phyloP scores from a whole-genome alignment of 306 rosid genomes.

The Prunus padus region DNA sequence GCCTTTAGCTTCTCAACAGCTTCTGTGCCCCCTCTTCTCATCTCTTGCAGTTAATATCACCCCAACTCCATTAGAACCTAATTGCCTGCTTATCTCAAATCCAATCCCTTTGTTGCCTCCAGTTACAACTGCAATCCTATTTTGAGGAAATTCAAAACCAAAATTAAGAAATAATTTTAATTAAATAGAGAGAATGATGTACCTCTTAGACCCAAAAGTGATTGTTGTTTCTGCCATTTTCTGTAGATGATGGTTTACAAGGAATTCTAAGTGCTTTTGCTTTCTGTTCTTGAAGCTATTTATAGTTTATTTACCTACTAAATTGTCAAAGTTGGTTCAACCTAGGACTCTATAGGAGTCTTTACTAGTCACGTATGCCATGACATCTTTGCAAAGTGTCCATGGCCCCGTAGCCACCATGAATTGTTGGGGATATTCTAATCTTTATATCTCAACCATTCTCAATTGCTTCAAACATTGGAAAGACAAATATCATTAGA shows the following conservation, averaged over 20 bases:
- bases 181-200: neutral
- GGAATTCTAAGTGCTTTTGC: neutral
- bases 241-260: neutral
- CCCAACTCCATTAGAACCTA: slow-evolving; percentile 15
- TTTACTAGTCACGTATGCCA: neutral
- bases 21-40: slow-evolving; percentile 12
- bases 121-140: slow-evolving; percentile 21
- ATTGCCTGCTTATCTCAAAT: slow-evolving; percentile 15
- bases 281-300: neutral
- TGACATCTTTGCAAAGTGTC: neutral
- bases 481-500: too few relatives aligned
- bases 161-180: neutral
- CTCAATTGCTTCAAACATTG: too few relatives aligned
- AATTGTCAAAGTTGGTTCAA: neutral
- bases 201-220: neutral
- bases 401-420: too few relatives aligned
- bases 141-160: neutral
- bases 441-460: too few relatives aligned
- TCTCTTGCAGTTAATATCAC: slow-evolving; percentile 21
- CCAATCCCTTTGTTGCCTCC: slow-evolving; percentile 30
- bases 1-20: slow-evolving; percentile 11
- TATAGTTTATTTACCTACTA: too few relatives aligned
- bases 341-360: neutral
- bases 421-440: too few relatives aligned
- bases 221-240: neutral